Conservation (phyloP, 2,329 filamentous ascomycete genomes). For the Neonectria ditissima region DNA sequence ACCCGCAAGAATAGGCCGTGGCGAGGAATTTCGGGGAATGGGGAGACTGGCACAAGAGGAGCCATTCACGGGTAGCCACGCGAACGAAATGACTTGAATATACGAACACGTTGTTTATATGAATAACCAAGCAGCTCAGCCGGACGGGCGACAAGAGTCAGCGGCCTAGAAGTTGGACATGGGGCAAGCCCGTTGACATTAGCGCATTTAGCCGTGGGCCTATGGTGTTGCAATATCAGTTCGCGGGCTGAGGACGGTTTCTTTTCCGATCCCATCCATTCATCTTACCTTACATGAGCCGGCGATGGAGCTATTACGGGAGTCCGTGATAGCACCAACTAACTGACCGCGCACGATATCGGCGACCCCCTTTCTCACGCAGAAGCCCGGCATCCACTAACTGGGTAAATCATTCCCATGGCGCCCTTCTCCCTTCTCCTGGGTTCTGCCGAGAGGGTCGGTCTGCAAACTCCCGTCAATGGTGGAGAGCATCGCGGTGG, state of each 20-base stretch:
- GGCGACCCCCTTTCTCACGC: conserved; percentile 24
- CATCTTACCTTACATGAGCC: conserved; percentile 7
- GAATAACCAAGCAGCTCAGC: background rate
- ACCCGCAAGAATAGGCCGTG: background rate
- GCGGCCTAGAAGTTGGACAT: background rate
- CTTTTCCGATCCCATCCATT: conserved; percentile 16
- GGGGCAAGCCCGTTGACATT: conserved; percentile 10
- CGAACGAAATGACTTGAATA: conserved; percentile 1
- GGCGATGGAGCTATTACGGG: background rate
- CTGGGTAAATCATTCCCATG: background rate
- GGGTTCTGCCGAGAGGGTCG: conserved; percentile 10
- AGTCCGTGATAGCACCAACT: background rate
- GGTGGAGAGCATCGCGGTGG: conserved; percentile 19
- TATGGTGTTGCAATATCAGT: conserved; percentile 17
- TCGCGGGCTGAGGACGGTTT: conserved; percentile 6
- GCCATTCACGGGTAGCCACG: conserved; percentile 20
- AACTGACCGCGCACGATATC: background rate
- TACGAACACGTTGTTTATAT: background rate
- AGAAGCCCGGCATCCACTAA: conserved; percentile 14
- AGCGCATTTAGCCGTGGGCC: conserved; percentile 14
- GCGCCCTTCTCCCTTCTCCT: conserved; percentile 2
- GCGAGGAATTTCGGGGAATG: conserved; percentile 1
- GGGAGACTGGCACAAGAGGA: background rate
- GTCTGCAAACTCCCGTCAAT: conserved; percentile 6
- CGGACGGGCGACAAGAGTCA: background rate